Evolutionary conservation across 441 rosid genomes (phyloP), one percentile per base, ranked within the genome.

Genomic region (Populus hybrid): DNA sequence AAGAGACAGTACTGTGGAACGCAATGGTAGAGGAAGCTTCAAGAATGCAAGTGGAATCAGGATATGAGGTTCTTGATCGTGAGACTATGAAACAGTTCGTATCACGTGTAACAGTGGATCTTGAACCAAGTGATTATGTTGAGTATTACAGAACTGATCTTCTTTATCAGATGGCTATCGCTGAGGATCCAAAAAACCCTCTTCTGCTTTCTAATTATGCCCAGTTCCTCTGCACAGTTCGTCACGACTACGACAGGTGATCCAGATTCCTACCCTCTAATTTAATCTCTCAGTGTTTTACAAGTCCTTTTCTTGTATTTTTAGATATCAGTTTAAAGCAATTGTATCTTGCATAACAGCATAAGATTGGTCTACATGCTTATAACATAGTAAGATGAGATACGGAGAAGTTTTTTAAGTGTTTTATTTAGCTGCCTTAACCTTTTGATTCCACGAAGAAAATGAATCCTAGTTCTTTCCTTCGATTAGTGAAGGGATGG

Each of bases 201-300:
- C 87, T 93, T 67, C 87, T 93, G 72, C 87, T 93, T 7, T 77
- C 85, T 35, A 95, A 93, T 82, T 95, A 89, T 70, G 98, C 95
- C 14, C 94, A 88, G 81, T 95, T 91, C 71, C 92, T 90, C 67
- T 85, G 77, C 88, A 85, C 85, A 10, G 90, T 90, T 26, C 75
- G 81, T 73, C 87, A 76, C 23, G 95, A 92, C 79, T 83, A 85
- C 66, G 89, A 90, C 85, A 90, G 97, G 98, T 94, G 71, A 73
- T 46, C 57, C 57, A 46, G 57, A 73, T 16, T 36, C 36, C 36
- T 10, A 1, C 16, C 18, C 64, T 66, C 0, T 46, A 14, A 6
- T 54, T 35, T 28, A 18, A 26, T 21, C 4, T 36, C 3, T 46
- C 20, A 14, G 18, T 46, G 57, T 14, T 14, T 46, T 46, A 14